Evolutionary conservation across 208 protist species (phyloP).

Genomic region (Wallacemonas sp.): DNA sequence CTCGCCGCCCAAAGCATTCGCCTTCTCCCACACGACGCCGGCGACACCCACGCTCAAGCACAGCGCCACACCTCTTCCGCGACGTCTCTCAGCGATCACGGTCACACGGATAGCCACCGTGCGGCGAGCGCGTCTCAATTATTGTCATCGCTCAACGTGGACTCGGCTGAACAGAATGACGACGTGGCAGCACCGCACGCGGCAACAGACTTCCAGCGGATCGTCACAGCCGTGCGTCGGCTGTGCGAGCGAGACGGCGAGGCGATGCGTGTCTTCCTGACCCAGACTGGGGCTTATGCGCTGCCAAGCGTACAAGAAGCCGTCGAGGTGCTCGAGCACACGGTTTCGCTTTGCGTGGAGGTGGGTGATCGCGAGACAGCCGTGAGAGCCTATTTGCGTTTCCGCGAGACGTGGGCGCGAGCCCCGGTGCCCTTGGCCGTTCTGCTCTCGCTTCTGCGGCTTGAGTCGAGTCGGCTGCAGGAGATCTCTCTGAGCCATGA

Average conservation of each 20-base stretch:
- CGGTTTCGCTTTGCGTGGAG: slow-evolving; percentile 13
- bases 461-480: background rate
- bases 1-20: background rate
- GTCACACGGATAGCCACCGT: no score
- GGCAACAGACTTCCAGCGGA: background rate
- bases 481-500: background rate
- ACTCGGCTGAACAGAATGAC: background rate
- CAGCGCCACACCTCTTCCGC: background rate
- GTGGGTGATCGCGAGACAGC: slow-evolving; percentile 23
- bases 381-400: slow-evolving; percentile 22
- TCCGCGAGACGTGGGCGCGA: slow-evolving; percentile 8
- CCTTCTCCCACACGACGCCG: background rate
- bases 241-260: background rate
- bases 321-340: slow-evolving; percentile 15
- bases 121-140: background rate
- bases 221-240: background rate
- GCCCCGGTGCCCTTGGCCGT: background rate
- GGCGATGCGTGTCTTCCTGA: background rate
- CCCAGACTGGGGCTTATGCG: background rate
- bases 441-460: background rate
- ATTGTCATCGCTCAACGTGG: background rate
- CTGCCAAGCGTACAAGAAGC: background rate
- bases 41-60: background rate
- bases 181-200: background rate
- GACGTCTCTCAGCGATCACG: no score